These are phyloP conservation scores for Yarrowia sp. DNA, from an alignment of 805 yeast species.

Conservation along the genomic window DNA sequence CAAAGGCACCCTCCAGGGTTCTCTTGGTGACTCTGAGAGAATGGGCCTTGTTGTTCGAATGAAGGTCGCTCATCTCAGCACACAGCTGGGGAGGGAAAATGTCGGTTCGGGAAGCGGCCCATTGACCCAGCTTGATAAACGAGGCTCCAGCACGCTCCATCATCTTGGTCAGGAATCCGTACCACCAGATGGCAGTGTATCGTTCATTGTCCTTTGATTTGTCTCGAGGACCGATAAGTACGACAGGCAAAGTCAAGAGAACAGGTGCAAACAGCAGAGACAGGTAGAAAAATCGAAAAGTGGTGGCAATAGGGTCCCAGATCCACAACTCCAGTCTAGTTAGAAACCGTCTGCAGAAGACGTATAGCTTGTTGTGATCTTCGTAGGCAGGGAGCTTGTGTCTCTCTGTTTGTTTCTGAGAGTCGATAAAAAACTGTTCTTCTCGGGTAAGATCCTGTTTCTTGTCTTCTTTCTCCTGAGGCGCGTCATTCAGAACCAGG, in stretches of 20 bases:
- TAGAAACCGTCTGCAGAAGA: conserved; percentile 16
- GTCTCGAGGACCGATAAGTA: conserved; percentile 56
- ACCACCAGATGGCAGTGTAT: conserved; percentile 77
- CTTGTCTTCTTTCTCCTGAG: neutral
- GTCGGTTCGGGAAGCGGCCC: conserved; percentile 99
- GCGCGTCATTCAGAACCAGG: conserved; percentile 22
- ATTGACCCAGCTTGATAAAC: conserved; percentile 81
- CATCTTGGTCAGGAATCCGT: conserved; percentile 62
- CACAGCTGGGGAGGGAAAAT: conserved; percentile 84
- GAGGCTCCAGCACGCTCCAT: conserved; percentile 93
- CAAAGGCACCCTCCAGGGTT: conserved; percentile 67
- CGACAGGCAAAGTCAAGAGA: conserved; percentile 66
- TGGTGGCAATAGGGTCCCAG: conserved; percentile 70
- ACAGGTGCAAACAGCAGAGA: conserved; percentile 74
- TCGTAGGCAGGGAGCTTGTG: conserved; percentile 9
- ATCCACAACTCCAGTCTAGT: conserved; percentile 32
- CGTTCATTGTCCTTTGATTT: conserved; percentile 52
- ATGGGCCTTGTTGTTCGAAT: conserved; percentile 84
- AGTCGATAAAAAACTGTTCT: conserved; percentile 13
- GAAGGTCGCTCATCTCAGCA: conserved; percentile 74
- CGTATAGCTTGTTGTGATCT: conserved; percentile 3
- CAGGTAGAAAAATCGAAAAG: conserved; percentile 73
- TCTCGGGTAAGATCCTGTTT: conserved; percentile 23
- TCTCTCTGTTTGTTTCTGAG: neutral
- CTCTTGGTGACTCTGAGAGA: conserved; percentile 64